Percentiles rank a stretch among this genome's conserved stretches.
Conservation (phyloP, 2,329 filamentous ascomycete species). For the Meredithiella fracta region DNA sequence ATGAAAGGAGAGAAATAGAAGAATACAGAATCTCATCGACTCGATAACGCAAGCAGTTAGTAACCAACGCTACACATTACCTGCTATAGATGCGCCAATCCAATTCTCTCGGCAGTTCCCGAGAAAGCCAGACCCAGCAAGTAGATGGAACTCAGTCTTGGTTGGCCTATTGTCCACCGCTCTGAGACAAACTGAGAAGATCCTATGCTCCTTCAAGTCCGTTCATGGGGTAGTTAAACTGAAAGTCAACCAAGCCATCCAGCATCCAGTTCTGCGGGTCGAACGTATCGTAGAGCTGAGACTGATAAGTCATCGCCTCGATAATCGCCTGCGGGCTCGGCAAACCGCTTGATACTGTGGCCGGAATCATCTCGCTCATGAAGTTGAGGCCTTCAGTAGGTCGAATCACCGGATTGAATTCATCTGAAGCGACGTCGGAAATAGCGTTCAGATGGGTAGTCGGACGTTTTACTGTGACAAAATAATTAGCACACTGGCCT, state of each 20-base stretch:
- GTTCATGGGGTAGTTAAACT: constrained; percentile 42
- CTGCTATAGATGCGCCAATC: no score
- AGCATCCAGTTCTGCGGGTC: constrained; percentile 89
- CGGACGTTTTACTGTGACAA: constrained; percentile 55
- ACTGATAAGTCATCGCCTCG: constrained; percentile 37
- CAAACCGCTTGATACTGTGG: constrained; percentile 28
- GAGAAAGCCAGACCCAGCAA: no score
- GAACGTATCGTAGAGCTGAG: constrained; percentile 71
- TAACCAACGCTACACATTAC: no score
- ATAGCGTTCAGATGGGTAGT: not conserved
- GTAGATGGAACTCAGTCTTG: no score
- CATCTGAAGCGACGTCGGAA: constrained; percentile 43
- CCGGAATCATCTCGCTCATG: constrained; percentile 36
- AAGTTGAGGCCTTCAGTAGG: constrained; percentile 31
- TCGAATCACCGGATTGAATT: constrained; percentile 44
- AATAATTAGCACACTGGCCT: constrained; percentile 45
- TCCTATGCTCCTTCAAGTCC: constrained; percentile 27
- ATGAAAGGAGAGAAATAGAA: no score
- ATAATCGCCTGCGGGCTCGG: constrained; percentile 31
- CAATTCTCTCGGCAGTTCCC: no score
- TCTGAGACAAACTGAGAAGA: not conserved
- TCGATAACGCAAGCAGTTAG: no score
- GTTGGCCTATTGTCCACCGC: not conserved
- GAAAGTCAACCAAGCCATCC: constrained; percentile 69
- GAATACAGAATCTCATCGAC: no score